Base-by-base conservation (phyloP, 2,329 filamentous ascomycete genomes). In the Ceratocystis harringtonii region DNA sequence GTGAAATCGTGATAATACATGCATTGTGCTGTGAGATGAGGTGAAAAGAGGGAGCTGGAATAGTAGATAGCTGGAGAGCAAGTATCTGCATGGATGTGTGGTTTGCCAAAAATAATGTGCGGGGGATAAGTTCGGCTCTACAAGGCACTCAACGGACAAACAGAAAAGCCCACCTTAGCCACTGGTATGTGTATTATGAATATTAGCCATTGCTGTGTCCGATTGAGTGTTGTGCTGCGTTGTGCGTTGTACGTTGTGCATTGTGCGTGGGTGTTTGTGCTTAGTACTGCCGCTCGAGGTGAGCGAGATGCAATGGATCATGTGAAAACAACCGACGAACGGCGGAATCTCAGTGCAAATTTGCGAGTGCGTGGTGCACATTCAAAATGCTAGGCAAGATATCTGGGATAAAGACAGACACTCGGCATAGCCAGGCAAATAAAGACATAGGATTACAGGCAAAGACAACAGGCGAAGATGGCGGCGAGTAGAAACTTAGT, bases 391-490 rank as follows among this genome's bases (percentile, higher is more conserved):
- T 15, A 4, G 36, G 12, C 4, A 41, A 4, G 10, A 41, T 41
- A 41, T 41, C 36, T 41, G 12, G 36, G 10, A 22, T 50, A 12
- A 22, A 22, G n/a, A 12, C 6, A 50, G 6, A n/a, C 45, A 50
- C 17, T 19, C 45, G 12, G 22, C n/a, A 50, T 50, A 12, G 17
- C n/a, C 6, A 50, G 22, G 6, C 6, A 12, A 50, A 50, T 7
- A 50, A 22, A 50, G n/a, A 58, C 25, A 58, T 25, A 32, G 32
- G 12, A 58, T 58, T 19, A 30, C 52, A 19, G 6, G 8, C 25
- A 58, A 58, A 58, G 52, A 58, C 52, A 58, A 58, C 25, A 58
- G 52, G 52, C 52, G 52, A 58, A 19, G 17, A 58, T 36, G 52
- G 52, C 52, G 52, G 52, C 52, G 52, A 58, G 28, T n/a, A 30